Evolutionary conservation across 1,284 basidiomycete genomes (phyloP), one percentile per base, ranked within the genome.

Genomic region (Rhodotorula sp.): DNA sequence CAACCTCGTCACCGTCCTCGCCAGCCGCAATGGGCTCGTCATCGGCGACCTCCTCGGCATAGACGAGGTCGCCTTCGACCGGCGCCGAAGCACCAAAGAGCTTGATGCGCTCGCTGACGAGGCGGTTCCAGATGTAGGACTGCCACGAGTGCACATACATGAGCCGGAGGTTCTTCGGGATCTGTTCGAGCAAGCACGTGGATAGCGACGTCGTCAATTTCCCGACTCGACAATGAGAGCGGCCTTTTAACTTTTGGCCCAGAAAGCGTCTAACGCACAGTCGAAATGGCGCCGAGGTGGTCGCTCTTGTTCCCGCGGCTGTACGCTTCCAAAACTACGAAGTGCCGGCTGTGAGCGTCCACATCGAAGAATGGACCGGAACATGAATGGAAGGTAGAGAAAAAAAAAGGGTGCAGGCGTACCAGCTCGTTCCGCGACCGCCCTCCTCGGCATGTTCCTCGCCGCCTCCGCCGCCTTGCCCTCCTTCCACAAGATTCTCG

Each of bases 121-220:
- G 88, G 57, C 91, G 87, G 81, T 99, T 99, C 96, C 95, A 99
- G 44, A 99, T 88, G 78, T 98, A 99, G 24, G 93, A 95, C 81
- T 99, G 96, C 81, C 98, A 99, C 49, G 95, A 95, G 81, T 99
- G 96, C 60, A 98, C 88, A 79, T 99, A 99, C 92, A 99, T 98
- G 72, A 95, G 83, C 60, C 95, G 86, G 73, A 99, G 85, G 79
- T 95, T 96, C 66, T 90, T 86, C n/a, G 94, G 95, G 72, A 97
- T 96, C 93, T 95, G 77, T 20, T 45, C 67, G 22, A 10, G n/a
- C 8, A 12, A 18, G 29, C 12, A 33, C 22, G 30, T 22, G 26
- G 18, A 30, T 33, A 2, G 69, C 37, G 14, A 12, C 10, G 75
- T n/a, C 67, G 68, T 71, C 70, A 76, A 66, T 79, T 74, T 22